These are phyloP conservation scores for Albophoma yamanashiensis DNA, from an alignment of 2,329 filamentous ascomycete species.

Conservation along the genomic window DNA sequence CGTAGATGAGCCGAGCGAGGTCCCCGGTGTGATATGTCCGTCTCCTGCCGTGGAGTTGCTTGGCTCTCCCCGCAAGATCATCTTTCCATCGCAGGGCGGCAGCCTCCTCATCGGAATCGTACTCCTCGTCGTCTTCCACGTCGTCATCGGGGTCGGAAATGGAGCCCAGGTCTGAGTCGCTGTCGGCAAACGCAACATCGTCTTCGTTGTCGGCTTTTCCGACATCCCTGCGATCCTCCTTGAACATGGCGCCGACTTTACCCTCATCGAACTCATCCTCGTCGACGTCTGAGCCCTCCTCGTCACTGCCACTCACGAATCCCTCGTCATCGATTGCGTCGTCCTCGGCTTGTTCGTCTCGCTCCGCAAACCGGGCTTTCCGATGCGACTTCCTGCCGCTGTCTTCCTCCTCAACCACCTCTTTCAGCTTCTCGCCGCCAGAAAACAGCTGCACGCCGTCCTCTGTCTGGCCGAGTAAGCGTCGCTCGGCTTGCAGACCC, in stretches of 20 bases:
- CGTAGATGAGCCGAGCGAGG: constrained; percentile 81
- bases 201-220: constrained; percentile 47
- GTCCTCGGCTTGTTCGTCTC: constrained; percentile 49
- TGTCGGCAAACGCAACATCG: constrained; percentile 86
- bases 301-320: constrained; percentile 42
- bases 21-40: constrained; percentile 70
- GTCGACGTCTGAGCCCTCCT: constrained; percentile 39
- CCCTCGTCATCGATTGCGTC: constrained; percentile 42
- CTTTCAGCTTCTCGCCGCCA: constrained; percentile 58
- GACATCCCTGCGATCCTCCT: constrained; percentile 32
- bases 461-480: constrained; percentile 70
- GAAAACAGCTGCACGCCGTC: constrained; percentile 79
- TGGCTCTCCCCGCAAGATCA: constrained; percentile 68
- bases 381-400: constrained; percentile 50
- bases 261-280: constrained; percentile 45
- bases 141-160: constrained; percentile 48
- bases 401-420: constrained; percentile 42
- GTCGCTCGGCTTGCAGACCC: constrained; percentile 72
- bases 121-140: constrained; percentile 40
- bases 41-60: constrained; percentile 56
- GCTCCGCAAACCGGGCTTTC: constrained; percentile 45
- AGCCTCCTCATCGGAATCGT: constrained; percentile 55
- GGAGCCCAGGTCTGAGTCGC: constrained; percentile 91
- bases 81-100: constrained; percentile 77
- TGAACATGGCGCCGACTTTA: constrained; percentile 47